A percentile compares a stretch with the other conserved stretches of the same genome.
These are phyloP conservation scores for Cyberlindnera mrakii DNA, from an alignment of 805 yeast species.

Conservation along the genomic window DNA sequence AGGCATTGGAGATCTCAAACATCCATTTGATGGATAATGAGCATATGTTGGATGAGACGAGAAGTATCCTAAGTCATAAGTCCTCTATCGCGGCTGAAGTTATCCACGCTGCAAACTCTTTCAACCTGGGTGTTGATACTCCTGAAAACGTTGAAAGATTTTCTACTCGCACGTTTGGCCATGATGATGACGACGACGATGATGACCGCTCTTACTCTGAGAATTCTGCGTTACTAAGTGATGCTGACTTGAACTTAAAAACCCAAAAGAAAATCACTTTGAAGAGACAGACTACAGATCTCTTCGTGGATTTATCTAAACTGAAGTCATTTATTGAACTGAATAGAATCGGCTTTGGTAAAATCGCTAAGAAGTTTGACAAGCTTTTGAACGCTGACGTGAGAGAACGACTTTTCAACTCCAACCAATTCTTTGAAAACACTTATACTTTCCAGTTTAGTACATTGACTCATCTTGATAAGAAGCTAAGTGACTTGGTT, in stretches of 20 bases:
- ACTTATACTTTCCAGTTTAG: slow-evolving; percentile 50
- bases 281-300: slow-evolving; percentile 54
- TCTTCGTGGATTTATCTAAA: slow-evolving; percentile 73
- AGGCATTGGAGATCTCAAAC: slow-evolving; percentile 39
- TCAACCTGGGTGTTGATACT: slow-evolving; percentile 17
- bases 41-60: slow-evolving; percentile 18
- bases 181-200: slow-evolving; percentile 32
- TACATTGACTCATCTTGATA: slow-evolving; percentile 44
- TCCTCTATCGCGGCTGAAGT: slow-evolving; percentile 18
- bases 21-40: slow-evolving; percentile 21
- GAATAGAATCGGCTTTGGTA: slow-evolving; percentile 79
- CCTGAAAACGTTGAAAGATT: slow-evolving; percentile 27
- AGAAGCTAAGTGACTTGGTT: slow-evolving; percentile 44
- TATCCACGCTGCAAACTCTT: slow-evolving; percentile 14
- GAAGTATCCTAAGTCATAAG: slow-evolving; percentile 19
- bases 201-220: slow-evolving; percentile 34
- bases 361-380: slow-evolving; percentile 86
- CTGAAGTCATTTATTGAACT: slow-evolving; percentile 77
- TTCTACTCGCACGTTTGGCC: slow-evolving; percentile 3
- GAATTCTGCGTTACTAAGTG: slow-evolving; percentile 45
- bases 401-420: slow-evolving; percentile 42
- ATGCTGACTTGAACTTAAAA: slow-evolving; percentile 42
- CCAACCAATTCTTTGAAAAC: slow-evolving; percentile 36
- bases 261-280: slow-evolving; percentile 56
- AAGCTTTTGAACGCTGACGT: slow-evolving; percentile 59